phyloP scores from a whole-genome alignment of 345 rosid genomes.

The Eucalyptus sp. region DNA sequence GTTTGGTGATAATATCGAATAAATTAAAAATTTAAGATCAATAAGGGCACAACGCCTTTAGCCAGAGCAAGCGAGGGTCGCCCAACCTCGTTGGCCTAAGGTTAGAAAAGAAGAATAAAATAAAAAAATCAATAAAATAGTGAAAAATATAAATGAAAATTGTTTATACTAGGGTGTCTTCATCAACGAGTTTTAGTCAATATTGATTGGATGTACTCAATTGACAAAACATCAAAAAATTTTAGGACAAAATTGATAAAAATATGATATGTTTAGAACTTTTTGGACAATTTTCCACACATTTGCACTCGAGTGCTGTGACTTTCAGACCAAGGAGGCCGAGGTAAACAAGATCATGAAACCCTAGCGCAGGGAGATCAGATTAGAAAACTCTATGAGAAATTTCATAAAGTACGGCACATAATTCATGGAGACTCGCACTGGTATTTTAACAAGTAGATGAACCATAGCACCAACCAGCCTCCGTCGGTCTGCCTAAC shows the following conservation, averaged over 20 bases:
- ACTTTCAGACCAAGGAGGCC: neutral
- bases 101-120: neutral
- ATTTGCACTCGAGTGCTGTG: rapidly evolving
- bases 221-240: no score
- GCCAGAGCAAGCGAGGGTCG: rapidly evolving
- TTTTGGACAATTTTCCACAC: no score
- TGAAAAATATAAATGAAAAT: no score
- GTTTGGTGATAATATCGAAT: rapidly evolving
- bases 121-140: no score
- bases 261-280: no score
- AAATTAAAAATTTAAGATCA: neutral
- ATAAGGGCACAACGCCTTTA: neutral
- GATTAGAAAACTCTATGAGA: neutral
- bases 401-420: neutral
- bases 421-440: neutral
- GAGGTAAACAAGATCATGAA: neutral
- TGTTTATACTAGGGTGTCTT: no score
- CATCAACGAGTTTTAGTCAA: neutral
- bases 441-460: neutral
- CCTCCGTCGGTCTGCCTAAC: neutral
- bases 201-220: no score
- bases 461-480: neutral
- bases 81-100: rapidly evolving
- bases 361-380: neutral
- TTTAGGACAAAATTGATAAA: no score